Percentiles rank a stretch among this genome's conserved stretches.
Evolutionary conservation across 2,329 filamentous ascomycete species (phyloP).

Genomic region (Blumeria hordei): DNA sequence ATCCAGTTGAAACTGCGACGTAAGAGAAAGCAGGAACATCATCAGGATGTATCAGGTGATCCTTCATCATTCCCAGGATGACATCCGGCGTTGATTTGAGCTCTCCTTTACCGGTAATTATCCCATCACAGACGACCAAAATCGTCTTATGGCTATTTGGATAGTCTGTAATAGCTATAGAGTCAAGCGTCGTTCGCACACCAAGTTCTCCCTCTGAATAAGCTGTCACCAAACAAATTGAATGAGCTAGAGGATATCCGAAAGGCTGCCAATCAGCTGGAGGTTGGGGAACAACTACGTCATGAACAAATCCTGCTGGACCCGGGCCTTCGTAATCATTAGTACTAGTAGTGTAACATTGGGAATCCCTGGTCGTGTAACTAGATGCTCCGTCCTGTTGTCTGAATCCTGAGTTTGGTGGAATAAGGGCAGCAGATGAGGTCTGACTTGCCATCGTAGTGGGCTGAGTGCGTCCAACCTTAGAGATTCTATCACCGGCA

Average conservation of each 20-base stretch:
- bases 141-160: constrained; percentile 98
- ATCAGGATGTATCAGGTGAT: constrained; percentile 54
- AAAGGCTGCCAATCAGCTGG: constrained; percentile 95
- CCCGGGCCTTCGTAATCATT: constrained; percentile 46
- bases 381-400: constrained; percentile 35
- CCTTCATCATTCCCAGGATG: constrained; percentile 80
- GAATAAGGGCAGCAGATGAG: constrained; percentile 46
- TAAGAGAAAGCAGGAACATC: constrained; percentile 85
- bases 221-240: constrained; percentile 82
- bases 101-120: constrained; percentile 93
- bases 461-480: constrained; percentile 28
- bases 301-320: constrained; percentile 86
- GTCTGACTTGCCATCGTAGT: constrained; percentile 89
- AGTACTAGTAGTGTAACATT: constrained; percentile 22
- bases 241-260: constrained; percentile 79
- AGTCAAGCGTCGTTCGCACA: constrained; percentile 81
- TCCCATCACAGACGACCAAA: constrained; percentile 84
- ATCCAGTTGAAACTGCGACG: constrained; percentile 82
- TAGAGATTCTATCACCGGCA: constrained; percentile 37
- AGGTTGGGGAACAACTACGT: constrained; percentile 84
- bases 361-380: constrained; percentile 40
- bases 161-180: constrained; percentile 91
- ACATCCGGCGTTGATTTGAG: constrained; percentile 70
- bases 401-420: constrained; percentile 48
- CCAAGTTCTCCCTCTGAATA: constrained; percentile 93